phyloP scores from a whole-genome alignment of 2,329 filamentous ascomycete species.

The Cladosporium phlei region DNA sequence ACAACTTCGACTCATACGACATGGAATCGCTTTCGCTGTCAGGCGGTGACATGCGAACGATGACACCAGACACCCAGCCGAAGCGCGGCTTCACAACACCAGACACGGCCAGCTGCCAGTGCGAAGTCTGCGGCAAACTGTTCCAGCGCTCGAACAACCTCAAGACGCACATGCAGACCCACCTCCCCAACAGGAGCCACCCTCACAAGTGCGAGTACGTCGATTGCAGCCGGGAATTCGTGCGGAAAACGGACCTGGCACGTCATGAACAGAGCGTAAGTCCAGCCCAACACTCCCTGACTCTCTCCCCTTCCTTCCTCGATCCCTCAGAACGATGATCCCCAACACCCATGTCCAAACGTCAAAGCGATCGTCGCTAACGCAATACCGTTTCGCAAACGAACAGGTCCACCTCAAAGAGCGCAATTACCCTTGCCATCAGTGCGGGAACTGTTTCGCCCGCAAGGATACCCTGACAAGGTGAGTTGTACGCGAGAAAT shows the following conservation, averaged over 20 bases:
- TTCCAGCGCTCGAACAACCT: constrained; percentile 84
- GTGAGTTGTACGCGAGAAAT: too few species aligned
- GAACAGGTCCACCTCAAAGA: constrained; percentile 71
- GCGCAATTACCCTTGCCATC: constrained; percentile 64
- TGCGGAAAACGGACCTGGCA: constrained; percentile 72
- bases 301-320: too few species aligned
- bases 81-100: constrained; percentile 40
- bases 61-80: constrained; percentile 12
- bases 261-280: constrained; percentile 52
- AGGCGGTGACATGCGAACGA: not conserved
- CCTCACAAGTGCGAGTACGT: constrained; percentile 62
- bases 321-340: too few species aligned
- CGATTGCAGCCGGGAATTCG: constrained; percentile 70
- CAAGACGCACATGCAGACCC: constrained; percentile 79
- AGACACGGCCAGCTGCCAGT: constrained; percentile 68
- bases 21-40: constrained; percentile 1
- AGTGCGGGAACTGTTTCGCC: constrained; percentile 67
- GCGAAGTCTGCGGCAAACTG: constrained; percentile 68
- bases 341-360: too few species aligned
- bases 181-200: constrained; percentile 68
- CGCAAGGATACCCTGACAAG: constrained; percentile 68
- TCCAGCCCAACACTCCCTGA: constrained; percentile 40
- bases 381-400: too few species aligned
- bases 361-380: constrained; percentile 12
- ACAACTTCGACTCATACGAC: not conserved